phyloP scores from a whole-genome alignment of 2,329 filamentous ascomycete species.

The Colletotrichum spaethianum region DNA sequence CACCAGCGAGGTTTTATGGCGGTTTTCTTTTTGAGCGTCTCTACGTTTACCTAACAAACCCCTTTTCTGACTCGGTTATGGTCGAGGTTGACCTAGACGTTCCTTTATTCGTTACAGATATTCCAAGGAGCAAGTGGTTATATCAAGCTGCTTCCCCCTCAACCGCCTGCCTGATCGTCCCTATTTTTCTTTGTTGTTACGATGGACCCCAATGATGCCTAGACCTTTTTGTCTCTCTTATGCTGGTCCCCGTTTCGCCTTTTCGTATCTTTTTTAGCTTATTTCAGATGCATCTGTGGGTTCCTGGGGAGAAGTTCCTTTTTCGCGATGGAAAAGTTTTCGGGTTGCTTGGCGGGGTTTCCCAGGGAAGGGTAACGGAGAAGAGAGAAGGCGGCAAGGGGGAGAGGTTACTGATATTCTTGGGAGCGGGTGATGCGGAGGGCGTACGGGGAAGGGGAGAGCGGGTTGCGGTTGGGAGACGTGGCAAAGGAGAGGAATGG shows the following conservation, averaged over 20 bases:
- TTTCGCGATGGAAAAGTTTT: constrained; percentile 9
- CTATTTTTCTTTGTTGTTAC: not conserved
- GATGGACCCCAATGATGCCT: constrained; percentile 1
- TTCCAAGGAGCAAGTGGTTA: not conserved
- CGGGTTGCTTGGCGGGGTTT: not conserved
- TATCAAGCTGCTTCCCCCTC: not conserved
- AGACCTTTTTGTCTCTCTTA: not conserved
- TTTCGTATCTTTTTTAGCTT: not conserved
- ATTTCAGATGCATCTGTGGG: not conserved
- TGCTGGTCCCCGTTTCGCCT: not conserved
- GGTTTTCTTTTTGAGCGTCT: constrained; percentile 11
- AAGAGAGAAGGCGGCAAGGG: not conserved
- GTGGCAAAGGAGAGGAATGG: not conserved
- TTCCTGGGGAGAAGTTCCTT: not conserved
- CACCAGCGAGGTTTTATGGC: not conserved
- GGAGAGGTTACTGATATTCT: not conserved
- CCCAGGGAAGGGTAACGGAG: not conserved
- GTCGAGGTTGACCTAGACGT: constrained; percentile 11
- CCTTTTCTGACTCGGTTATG: not conserved
- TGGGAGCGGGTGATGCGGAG: not conserved
- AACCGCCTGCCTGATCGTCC: not conserved
- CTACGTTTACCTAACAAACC: not conserved
- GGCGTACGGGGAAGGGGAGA: not conserved
- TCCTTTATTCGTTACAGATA: not conserved
- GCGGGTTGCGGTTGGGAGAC: not conserved